A percentile compares a stretch with the other conserved stretches of the same genome.
phyloP scores from a whole-genome alignment of 2,329 filamentous ascomycete species.

The Cytospora piceicola region DNA sequence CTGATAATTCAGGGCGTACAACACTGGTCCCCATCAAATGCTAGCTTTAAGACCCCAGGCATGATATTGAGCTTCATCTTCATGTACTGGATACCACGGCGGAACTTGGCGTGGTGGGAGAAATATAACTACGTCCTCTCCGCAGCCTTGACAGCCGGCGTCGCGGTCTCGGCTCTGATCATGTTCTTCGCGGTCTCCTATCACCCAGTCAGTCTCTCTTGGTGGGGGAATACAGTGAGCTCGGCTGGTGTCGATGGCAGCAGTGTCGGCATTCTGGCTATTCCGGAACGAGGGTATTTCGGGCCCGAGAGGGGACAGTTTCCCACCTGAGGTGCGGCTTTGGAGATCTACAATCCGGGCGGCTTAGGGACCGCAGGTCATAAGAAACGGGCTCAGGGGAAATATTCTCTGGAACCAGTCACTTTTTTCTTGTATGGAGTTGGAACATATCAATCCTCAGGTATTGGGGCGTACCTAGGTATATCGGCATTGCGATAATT shows the following conservation, averaged over 20 bases:
- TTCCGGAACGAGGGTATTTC: constrained; percentile 35
- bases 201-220: constrained; percentile 39
- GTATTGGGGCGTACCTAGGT: too few species aligned
- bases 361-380: too few species aligned
- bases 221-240: constrained; percentile 49
- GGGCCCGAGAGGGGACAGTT: constrained; percentile 30
- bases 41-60: constrained; percentile 50
- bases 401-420: too few species aligned
- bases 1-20: constrained; percentile 48
- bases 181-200: constrained; percentile 46
- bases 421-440: too few species aligned
- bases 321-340: background rate
- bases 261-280: constrained; percentile 28
- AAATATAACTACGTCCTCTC: constrained; percentile 49
- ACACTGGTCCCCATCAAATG: constrained; percentile 49
- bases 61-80: constrained; percentile 46
- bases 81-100: constrained; percentile 48
- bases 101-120: constrained; percentile 47
- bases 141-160: constrained; percentile 43
- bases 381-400: too few species aligned
- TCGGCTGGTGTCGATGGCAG: constrained; percentile 34
- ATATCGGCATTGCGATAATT: too few species aligned
- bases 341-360: too few species aligned
- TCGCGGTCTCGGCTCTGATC: constrained; percentile 44
- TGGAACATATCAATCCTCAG: too few species aligned